These are phyloP conservation scores for Pythium dissimile DNA, from an alignment of 352 stramenopile species.

Conservation along the genomic window DNA sequence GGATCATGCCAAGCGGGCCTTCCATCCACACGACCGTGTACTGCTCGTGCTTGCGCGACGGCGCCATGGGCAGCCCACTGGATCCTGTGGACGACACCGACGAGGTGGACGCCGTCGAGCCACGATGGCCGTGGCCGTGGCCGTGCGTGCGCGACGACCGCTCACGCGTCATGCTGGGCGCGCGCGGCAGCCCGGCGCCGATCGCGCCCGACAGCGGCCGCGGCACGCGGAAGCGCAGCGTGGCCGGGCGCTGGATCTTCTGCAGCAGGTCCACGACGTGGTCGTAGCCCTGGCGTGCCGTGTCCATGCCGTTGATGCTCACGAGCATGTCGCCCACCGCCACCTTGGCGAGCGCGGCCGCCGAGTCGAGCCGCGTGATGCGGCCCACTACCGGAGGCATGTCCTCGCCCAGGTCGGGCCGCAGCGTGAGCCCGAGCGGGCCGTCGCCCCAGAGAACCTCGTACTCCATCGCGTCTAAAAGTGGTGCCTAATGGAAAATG, in stretches of 20 bases:
- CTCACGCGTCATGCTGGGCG: constrained; percentile 13
- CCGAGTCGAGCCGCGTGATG: constrained; percentile 85
- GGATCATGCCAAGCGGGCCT: constrained; percentile 81
- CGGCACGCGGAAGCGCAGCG: constrained; percentile 79
- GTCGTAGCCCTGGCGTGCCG: constrained; percentile 82
- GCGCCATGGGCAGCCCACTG: constrained; percentile 26
- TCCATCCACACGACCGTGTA: constrained; percentile 88
- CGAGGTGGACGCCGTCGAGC: constrained; percentile 31
- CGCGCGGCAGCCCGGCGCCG: background rate
- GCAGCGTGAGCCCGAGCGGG: constrained; percentile 75
- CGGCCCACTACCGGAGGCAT: constrained; percentile 85
- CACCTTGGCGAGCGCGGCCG: constrained; percentile 73
- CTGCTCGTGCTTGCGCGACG: constrained; percentile 55
- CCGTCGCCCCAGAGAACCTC: constrained; percentile 84
- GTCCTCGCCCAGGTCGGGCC: constrained; percentile 79
- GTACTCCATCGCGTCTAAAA: constrained; percentile 67
- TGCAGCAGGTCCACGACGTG: constrained; percentile 79
- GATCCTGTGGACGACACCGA: constrained; percentile 28
- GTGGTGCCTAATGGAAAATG: background rate
- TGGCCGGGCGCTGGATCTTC: constrained; percentile 75
- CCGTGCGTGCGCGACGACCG: constrained; percentile 8
- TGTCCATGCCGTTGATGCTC: constrained; percentile 86
- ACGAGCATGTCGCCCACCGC: constrained; percentile 86
- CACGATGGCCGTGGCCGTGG: background rate
- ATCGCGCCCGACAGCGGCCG: constrained; percentile 33